Base-by-base conservation (phyloP, 2,329 filamentous ascomycete species). In the Dactylellina sp. region DNA sequence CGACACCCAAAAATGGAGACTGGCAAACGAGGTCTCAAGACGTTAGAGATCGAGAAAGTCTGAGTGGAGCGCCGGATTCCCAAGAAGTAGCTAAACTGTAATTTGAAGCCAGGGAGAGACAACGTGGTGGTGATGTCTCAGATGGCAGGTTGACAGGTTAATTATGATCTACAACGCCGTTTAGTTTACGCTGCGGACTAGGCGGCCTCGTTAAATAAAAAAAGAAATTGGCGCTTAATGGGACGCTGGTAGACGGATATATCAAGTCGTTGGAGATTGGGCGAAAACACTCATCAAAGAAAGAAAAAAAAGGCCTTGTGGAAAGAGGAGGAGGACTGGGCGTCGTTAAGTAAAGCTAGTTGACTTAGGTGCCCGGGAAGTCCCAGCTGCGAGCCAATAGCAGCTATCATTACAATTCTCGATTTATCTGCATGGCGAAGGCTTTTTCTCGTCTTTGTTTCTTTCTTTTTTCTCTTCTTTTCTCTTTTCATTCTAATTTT, bases 331-430 rank as follows among this genome's bases (percentile, higher is more conserved):
- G 50, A 28, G 44, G 63, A 47, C 63, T 65, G 35, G 61, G 44
- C 20, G 40, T 65, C 32, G 53, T 68, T 68, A 68, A 59, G 63
- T 68, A 68, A 59, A 56, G n/a, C n/a, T n/a, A 60, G 22, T 20
- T 39, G 6, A 66, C 42, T 44, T 59, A 42, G 50, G 52, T n/a
- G n/a, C n/a, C 52, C 24, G 46, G 61, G 40, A 57, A 49, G 56
- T 20, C 37, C 47, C 22, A 32, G 46, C 14, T 32, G 49, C 25
- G 22, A 32, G 16, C 47, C 53, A 75, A 70, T 76, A 62, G 77
- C 76, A 40, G 77, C 65, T 37, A 71, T 75, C 57, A 63, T 71
- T 35, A 63, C 52, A 53, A 39, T 47, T 59, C 46, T 52, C 66
- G 53, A 18, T 57, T 20, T 20, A 50, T 16, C 24, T 49, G 61